Evolutionary conservation across 176 grass and related monocot species (phyloP).

Genomic region (Rhipidocladum racemiflorum): DNA sequence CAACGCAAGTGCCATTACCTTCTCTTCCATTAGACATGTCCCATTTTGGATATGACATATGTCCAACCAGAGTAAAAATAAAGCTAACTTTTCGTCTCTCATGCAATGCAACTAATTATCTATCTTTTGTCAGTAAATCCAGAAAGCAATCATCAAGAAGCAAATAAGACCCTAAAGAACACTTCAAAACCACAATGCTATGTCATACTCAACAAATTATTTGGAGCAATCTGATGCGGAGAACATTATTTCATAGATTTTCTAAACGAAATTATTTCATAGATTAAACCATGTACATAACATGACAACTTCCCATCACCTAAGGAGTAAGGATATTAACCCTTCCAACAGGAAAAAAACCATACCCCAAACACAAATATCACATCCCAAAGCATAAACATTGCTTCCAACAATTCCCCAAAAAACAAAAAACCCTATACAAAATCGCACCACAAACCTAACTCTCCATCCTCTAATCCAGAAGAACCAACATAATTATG

Average conservation of each 20-base stretch:
- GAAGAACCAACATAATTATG: constrained; percentile 12
- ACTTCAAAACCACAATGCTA: neutral
- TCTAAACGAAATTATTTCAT: constrained; percentile 1
- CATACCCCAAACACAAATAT: constrained; percentile 9
- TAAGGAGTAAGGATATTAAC: constrained; percentile 16
- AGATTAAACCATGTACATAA: constrained; percentile 32
- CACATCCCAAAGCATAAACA: neutral
- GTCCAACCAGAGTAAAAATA: neutral
- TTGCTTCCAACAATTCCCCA: neutral
- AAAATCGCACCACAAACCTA: constrained; percentile 14
- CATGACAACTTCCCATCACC: neutral
- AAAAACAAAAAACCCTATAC: neutral
- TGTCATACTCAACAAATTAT: neutral
- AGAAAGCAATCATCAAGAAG: constrained; percentile 3
- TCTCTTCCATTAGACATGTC: neutral
- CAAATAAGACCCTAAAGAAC: neutral
- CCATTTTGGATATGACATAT: neutral
- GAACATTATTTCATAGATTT: neutral
- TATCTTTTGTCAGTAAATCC: neutral
- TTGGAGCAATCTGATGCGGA: neutral
- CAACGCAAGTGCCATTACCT: neutral
- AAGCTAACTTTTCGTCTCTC: neutral
- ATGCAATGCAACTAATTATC: neutral
- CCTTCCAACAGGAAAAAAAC: constrained; percentile 5
- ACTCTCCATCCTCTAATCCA: neutral